Evolutionary conservation across 306 rosid species (phyloP), one percentile per base, ranked within the genome.

Genomic region (Dalbergia oliveri): DNA sequence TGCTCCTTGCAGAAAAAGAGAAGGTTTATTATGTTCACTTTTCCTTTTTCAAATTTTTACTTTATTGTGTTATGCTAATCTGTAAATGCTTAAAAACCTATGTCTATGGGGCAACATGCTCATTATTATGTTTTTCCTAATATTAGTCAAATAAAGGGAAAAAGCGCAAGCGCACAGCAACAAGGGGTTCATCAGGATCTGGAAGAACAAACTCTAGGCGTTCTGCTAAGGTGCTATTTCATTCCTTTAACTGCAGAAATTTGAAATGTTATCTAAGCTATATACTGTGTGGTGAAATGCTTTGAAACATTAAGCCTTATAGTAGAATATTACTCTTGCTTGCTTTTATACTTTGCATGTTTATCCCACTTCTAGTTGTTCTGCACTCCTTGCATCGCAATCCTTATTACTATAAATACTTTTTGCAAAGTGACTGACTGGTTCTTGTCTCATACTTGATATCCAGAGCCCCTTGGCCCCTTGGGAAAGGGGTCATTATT

Each of bases 1-100:
- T 84, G 75, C 86, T 88, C 43, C 96, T 93, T 49, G 89, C 94
- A 13, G 99, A 93, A 69, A 90, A 89, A 72, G 99, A 91, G 51
- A 87, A 86, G 97, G 99, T 95, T 70, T 57, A 50, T 39, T 35
- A 70, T 44, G 18, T 62, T 41, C 58, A n/a, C 13, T 65, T 72
- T 64, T 16, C 34, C 9, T 50, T 76, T 64, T 83, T 71, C 76
- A 8, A 59, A 35, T 39, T 11, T 72, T 69, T 50, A 81, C 61
- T 51, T 69, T 9, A 14, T 65, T 39, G 66, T 37, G 3, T 66
- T 23, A 37, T 69, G 44, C 53, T 47, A 47, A 8, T 47, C 53
- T 47, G 53, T 47, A 47, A 47, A 47, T 11, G 14, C 50, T 44
- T 44, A 5, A 44, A 44, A 43, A 45, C 9, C 14, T 44, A 16